Conservation (phyloP, 306 rosid genomes). For the Castanea crenata region DNA sequence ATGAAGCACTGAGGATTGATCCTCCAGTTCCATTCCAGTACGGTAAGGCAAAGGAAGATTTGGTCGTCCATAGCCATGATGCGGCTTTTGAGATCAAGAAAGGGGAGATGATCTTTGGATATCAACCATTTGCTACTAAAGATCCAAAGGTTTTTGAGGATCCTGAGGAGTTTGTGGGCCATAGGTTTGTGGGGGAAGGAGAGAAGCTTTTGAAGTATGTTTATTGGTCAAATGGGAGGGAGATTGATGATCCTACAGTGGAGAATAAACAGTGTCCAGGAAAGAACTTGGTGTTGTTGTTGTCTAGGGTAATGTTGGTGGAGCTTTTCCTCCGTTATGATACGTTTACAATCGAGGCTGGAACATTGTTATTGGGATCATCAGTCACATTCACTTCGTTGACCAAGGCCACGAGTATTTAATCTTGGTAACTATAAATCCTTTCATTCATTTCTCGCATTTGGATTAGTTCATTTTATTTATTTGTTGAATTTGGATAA, state of each 20-base stretch:
- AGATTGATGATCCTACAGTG: conserved; percentile 33
- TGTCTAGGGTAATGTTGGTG: conserved; percentile 30
- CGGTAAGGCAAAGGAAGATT: conserved; percentile 62
- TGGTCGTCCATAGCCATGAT: conserved; percentile 54
- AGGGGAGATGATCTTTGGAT: conserved; percentile 77
- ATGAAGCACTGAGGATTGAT: conserved; percentile 60
- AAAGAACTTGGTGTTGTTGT: conserved; percentile 31
- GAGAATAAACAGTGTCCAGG: conserved; percentile 48
- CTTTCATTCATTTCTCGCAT: no score
- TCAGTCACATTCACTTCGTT: conserved; percentile 28
- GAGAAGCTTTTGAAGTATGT: conserved; percentile 46
- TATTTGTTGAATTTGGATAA: no score
- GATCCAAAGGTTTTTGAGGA: conserved; percentile 55
- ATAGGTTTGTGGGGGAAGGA: conserved; percentile 35
- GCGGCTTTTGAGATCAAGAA: conserved; percentile 58
- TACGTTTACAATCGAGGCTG: conserved; percentile 25
- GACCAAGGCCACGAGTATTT: conserved; percentile 13
- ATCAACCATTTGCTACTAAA: conserved; percentile 64
- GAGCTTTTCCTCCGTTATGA: conserved; percentile 44
- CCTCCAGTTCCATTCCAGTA: conserved; percentile 79
- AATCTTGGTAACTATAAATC: not conserved
- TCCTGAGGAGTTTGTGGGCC: conserved; percentile 41
- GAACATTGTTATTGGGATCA: conserved; percentile 15
- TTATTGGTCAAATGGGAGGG: conserved; percentile 45
- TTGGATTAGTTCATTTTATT: no score